Base-by-base conservation (phyloP, 352 stramenopile genomes). In the Phytophthora agathidicida region DNA sequence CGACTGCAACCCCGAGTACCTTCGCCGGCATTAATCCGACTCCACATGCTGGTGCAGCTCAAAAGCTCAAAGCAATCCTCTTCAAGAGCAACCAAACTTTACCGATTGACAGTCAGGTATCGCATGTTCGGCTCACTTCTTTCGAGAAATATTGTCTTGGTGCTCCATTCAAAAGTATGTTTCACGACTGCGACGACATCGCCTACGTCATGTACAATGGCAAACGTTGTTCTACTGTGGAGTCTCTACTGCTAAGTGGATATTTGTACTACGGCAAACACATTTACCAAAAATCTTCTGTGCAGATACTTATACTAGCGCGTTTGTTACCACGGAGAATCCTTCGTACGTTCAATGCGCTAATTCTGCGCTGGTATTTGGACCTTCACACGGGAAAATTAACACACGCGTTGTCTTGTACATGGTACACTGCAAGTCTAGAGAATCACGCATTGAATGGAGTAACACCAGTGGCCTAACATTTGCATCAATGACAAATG, bases 301-400 rank as follows among this genome's bases (percentile, higher is more conserved):
- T 26, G 8, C 7, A 23, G 16, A 6, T 16, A 41, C 35, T 51
- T 3, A 8, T 65, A 3, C 3, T 49, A 4, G 35, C 46, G 4
- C 38, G 56, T 14, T 14, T 60, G n/a, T 1, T 65, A 17, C 47
- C 56, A 5, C 31, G 14, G 6, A 47, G 24, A 22, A 13, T 65
- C 1, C 16, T 60, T 10, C 41, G 47, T 13, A 47, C 47, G 13
- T 65, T 60, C 32, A 65, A 65, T 28, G 39, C 60, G 3, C 13
- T 65, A n/a, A 7, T 65, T 17, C n/a, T 65, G 3, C 39, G 47
- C n/a, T 61, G 52, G 52, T 11, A 35, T 9, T 5, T 61, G 31
- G 24, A 61, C 32, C 1, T 27, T 7, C 23, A 38, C 3, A 43
- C 28, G 19, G 19, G 41, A 5, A 37, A 13, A 3, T 24, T 54